These are phyloP conservation scores for Clavaria fumosa DNA, from an alignment of 768 basidiomycete species.

Conservation along the genomic window DNA sequence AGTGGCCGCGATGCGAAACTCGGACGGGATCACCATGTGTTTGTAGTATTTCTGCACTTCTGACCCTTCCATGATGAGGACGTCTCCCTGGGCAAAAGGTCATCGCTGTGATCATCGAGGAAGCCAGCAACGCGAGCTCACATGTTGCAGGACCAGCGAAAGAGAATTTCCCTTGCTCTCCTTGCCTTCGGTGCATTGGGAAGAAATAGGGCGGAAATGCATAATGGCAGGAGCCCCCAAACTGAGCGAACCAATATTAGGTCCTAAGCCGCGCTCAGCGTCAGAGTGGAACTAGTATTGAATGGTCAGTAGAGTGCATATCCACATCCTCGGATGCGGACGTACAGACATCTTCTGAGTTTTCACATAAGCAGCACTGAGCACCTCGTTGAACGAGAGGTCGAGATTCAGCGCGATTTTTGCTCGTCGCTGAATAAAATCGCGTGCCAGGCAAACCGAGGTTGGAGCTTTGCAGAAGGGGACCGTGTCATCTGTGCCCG, in stretches of 20 bases:
- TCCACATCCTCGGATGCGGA: conserved; percentile 3
- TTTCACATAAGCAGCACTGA: conserved; percentile 77
- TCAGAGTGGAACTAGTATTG: conserved; percentile 55
- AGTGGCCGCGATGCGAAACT: conserved; percentile 70
- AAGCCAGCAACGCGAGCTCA: conserved; percentile 25
- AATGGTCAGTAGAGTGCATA: conserved; percentile 1
- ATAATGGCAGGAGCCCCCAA: conserved; percentile 65
- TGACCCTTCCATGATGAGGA: conserved; percentile 63
- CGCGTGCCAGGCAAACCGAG: conserved; percentile 42
- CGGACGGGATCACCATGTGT: conserved; percentile 59
- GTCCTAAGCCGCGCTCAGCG: conserved; percentile 57
- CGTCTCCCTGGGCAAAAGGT: conserved; percentile 41
- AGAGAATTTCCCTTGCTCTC: conserved; percentile 26
- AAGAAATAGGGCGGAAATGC: conserved; percentile 54
- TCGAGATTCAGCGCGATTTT: conserved; percentile 25
- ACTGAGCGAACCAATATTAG: conserved; percentile 59
- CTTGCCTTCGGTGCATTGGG: conserved; percentile 20
- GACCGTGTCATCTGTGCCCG: conserved; percentile 58
- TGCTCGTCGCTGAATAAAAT: conserved; percentile 43
- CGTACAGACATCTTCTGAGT: conserved; percentile 70
- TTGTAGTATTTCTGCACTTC: conserved; percentile 57
- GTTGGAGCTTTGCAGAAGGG: conserved; percentile 42
- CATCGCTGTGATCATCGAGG: neutral
- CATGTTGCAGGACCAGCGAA: conserved; percentile 51
- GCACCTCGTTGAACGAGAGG: conserved; percentile 56